Base-by-base conservation (phyloP, 805 yeast genomes). In the Sugiyamaella qingdaonensis region DNA sequence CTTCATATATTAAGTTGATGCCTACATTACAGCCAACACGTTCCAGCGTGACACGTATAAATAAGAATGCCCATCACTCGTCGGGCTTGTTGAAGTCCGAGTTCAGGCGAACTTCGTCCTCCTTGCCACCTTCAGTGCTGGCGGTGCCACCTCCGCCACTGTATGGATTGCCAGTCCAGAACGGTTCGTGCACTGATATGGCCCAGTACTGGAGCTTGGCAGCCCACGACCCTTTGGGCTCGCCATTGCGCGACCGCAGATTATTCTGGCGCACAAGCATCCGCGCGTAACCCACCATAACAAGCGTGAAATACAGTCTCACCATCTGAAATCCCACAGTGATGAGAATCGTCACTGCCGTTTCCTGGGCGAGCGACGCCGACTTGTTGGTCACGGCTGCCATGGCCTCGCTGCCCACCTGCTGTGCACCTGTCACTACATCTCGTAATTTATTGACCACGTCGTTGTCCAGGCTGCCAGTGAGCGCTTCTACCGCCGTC, bases 231-330 rank as follows among this genome's bases (percentile, higher is more conserved):
- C 65, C 64, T 48, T 57, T 51, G 9, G 71, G 69, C 55, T 60
- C 61, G 47, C 71, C 70, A 49, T 68, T 70, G 46, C 60, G 60
- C 11, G 70, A 60, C 13, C 70, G 62, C 49, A 72, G 62, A 52
- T 69, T 70, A 27, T 66, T 62, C 57, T 64, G 71, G 41, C 80
- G 73, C 46, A 81, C 75, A 56, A 84, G 71, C 55, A 71, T 69
- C 49, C 79, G 78, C 49, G 85, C 76, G 64, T 79, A 84, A 5
- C 86, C 78, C 16, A 84, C 57, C 41, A 83, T 64, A 18, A 81
- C 76, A 52, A 80, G 63, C 37, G 78, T 73, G 68, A 81, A 81
- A 68, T 84, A 84, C 47, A 80, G 46, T 50, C 88, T 72, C 24
- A 74, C 55, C 4, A 70, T 64, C 2, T 79, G 69, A 24, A 81